Evolutionary conservation across 306 rosid species (phyloP).

Genomic region (Quercus mongolica): DNA sequence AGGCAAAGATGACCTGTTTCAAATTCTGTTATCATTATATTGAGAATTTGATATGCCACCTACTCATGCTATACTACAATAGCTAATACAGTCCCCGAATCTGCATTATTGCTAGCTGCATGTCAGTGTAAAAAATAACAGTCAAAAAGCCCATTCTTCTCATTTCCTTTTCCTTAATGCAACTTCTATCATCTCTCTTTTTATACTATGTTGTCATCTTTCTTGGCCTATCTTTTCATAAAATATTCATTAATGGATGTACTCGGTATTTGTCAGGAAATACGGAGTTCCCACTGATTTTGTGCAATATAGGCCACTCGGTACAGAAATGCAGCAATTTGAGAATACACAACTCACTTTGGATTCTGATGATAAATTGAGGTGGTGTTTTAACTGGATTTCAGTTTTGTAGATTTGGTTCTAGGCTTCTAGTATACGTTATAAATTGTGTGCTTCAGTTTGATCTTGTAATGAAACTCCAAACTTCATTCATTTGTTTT

Average conservation of each 20-base stretch:
- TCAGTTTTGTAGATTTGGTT: slow-evolving; percentile 12
- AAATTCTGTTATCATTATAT: too few relatives aligned
- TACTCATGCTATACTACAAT: too few relatives aligned
- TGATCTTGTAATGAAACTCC: not conserved
- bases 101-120: too few relatives aligned
- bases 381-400: slow-evolving; percentile 8
- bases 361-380: slow-evolving; percentile 56
- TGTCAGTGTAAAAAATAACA: too few relatives aligned
- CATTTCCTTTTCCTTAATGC: too few relatives aligned
- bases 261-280: slow-evolving; percentile 32
- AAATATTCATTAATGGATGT: not conserved
- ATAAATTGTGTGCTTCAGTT: not conserved
- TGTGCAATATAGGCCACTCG: slow-evolving; percentile 45
- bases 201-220: too few relatives aligned
- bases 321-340: slow-evolving; percentile 44
- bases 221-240: too few relatives aligned
- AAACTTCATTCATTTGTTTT: not conserved
- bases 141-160: too few relatives aligned
- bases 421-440: not conserved
- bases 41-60: too few relatives aligned
- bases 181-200: too few relatives aligned
- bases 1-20: too few relatives aligned
- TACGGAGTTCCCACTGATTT: slow-evolving; percentile 17
- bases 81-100: too few relatives aligned
- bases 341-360: slow-evolving; percentile 52